These are phyloP conservation scores for Diplogelasinospora grovesii DNA, from an alignment of 495 filamentous ascomycete genomes.

Conservation along the genomic window DNA sequence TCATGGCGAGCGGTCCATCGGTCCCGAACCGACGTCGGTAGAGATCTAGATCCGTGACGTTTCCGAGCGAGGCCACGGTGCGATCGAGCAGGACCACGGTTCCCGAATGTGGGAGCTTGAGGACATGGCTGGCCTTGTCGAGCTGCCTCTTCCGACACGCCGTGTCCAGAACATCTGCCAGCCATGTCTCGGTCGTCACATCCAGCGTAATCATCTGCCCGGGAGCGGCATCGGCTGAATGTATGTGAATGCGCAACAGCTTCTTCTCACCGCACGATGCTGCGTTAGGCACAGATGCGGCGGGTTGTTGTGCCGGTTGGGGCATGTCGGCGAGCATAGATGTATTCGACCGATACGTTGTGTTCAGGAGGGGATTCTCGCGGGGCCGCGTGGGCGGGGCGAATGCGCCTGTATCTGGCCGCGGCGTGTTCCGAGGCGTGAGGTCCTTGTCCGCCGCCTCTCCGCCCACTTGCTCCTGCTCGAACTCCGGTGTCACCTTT, in stretches of 20 bases:
- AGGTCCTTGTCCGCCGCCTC: constrained; percentile 29
- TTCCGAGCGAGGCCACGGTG: constrained; percentile 81
- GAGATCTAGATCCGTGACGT: constrained; percentile 77
- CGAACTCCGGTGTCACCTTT: constrained; percentile 62
- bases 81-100: constrained; percentile 78
- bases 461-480: constrained; percentile 47
- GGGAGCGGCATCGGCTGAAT: constrained; percentile 61
- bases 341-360: constrained; percentile 49
- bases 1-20: constrained; percentile 66
- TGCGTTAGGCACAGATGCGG: constrained; percentile 46
- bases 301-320: constrained; percentile 52
- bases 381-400: constrained; percentile 28
- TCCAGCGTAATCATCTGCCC: constrained; percentile 67
- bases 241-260: constrained; percentile 68
- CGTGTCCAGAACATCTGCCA: constrained; percentile 87
- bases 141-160: constrained; percentile 84
- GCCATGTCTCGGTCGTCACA: constrained; percentile 87
- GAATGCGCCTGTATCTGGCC: constrained; percentile 33
- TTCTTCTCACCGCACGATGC: constrained; percentile 70
- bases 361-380: constrained; percentile 54
- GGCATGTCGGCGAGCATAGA: constrained; percentile 58
- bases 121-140: constrained; percentile 81
- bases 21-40: constrained; percentile 78
- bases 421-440: constrained; percentile 37
- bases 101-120: constrained; percentile 79